Evolutionary conservation across 345 rosid species (phyloP), one percentile per base, ranked within the genome.

Genomic region (Citropsis articulata): DNA sequence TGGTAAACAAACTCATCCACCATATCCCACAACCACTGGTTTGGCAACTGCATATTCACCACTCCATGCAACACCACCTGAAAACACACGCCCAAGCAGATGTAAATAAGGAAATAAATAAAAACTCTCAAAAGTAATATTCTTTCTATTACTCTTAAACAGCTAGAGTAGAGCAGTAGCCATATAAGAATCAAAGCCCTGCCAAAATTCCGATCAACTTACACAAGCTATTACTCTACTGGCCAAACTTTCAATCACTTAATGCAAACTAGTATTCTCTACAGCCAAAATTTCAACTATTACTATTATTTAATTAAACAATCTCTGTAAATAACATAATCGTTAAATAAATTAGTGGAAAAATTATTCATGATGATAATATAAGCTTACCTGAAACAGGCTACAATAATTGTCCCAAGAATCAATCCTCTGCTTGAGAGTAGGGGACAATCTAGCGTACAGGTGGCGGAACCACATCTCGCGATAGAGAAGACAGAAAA

Each of bases 11-110:
- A 96, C 90, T 96, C 99, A 87, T 96, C 98, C 81, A 96, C 98
- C 99, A 96, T 92, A 79, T 96, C 98, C 99, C 99, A 96, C 86
- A 96, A 72, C 98, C 99, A 96, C 87, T 96, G 99, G 72, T 94
- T 96, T 1, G 99, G 99, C 77, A 96, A 67, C 71, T 96, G 98
- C 98, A 94, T 96, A 82, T 90, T 96, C 83, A 96, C 98, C 63
- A 90, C 95, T 12, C 97, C 98, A 56, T 90, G 98, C 95, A 96
- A 81, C 78, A 94, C 97, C 59, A 96, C 99, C 96, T 91, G 75
- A 73, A 63, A 70, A 67, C n/a, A 77, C 21, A n/a, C 30, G 30
- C 22, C 0, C 16, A 3, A 0, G 53, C 57, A 6, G 21, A 18
- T 18, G 5, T 27, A 9, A n/a, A 75, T 27, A 19, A 48, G 60